Evolutionary conservation across 2,329 filamentous ascomycete genomes (phyloP), one percentile per base, ranked within the genome.

Genomic region (Sporothrix dimorphospora): DNA sequence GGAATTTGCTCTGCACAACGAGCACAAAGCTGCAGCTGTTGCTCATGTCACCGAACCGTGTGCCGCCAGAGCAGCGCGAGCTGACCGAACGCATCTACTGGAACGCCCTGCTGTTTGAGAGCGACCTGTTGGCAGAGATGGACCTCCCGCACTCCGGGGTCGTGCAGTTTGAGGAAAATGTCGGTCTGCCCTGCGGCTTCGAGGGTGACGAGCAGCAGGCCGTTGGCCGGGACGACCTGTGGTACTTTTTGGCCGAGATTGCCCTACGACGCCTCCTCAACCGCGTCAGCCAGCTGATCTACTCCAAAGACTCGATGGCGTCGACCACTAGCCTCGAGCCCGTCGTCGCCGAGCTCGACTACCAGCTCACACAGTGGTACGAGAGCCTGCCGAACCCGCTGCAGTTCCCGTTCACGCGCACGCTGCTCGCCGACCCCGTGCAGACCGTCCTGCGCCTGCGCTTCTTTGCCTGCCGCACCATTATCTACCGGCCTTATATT

Each of bases 201-300:
- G 91, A 92, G 77, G 89, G 90, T n/a, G 89, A 90, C 71, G 88
- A 90, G 75, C 83, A 85, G 8, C 87, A 88, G 75, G 72, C 74
- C 30, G 88, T 89, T 8, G 92, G 91, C 14, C 87, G 89, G 66
- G 93, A 95, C 77, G 92, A 95, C 73, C 83, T 95, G 16, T 95
- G 93, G 92, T 96, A 96, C 78, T 95, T 95, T 76, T 83, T 95
- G 40, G 92, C 93, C 49, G 92, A 95, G 77, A 94, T 96, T 74
- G 92, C 92, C 4, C 83, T 96, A 14, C 88, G 92, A 61, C 85
- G 93, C 71, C 86, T 96, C 3, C 85, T 95, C 76, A 94, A 94
- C 79, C 87, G 92, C 72, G 91, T 93, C 77, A 93, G 90, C 82
- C 91, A 94, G 78, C 88, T 94, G 77, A 91, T 94, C 74, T 94